A percentile compares a stretch with the other conserved stretches of the same genome.
Evolutionary conservation across 2,329 filamentous ascomycete genomes (phyloP).

Genomic region (Dryadomyces quercus-mongolicae): DNA sequence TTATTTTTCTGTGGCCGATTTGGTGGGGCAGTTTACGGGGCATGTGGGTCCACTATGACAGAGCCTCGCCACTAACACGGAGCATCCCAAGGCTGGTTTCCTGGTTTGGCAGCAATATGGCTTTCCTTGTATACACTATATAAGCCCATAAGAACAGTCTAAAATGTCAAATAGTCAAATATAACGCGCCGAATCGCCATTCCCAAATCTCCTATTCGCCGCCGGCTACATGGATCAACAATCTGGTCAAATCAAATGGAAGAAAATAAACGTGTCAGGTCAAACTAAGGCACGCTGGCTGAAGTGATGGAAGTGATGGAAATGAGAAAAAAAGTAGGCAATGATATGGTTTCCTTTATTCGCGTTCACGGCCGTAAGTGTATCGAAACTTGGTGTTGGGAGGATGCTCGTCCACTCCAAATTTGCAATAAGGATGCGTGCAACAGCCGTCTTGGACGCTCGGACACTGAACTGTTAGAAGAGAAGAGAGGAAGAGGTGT

Average conservation of each 20-base stretch:
- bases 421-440: constrained; percentile 43
- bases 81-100: no score
- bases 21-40: background rate
- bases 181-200: no score
- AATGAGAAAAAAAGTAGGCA: background rate
- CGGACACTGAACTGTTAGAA: constrained; percentile 31
- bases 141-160: no score
- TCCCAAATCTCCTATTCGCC: no score
- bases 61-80: no score
- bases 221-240: no score
- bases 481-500: background rate
- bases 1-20: background rate
- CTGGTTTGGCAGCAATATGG: no score
- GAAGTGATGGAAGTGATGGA: background rate
- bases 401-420: constrained; percentile 39
- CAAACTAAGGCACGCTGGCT: background rate
- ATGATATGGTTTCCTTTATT: no score
- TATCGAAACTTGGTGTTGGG: constrained; percentile 35
- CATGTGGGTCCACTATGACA: background rate
- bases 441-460: constrained; percentile 39
- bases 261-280: background rate
- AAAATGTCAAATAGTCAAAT: no score
- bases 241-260: no score
- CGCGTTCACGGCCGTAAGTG: background rate
- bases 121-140: no score